These are phyloP conservation scores for Sugiyamaella japonica DNA, from an alignment of 1,139 yeast species.

Conservation along the genomic window DNA sequence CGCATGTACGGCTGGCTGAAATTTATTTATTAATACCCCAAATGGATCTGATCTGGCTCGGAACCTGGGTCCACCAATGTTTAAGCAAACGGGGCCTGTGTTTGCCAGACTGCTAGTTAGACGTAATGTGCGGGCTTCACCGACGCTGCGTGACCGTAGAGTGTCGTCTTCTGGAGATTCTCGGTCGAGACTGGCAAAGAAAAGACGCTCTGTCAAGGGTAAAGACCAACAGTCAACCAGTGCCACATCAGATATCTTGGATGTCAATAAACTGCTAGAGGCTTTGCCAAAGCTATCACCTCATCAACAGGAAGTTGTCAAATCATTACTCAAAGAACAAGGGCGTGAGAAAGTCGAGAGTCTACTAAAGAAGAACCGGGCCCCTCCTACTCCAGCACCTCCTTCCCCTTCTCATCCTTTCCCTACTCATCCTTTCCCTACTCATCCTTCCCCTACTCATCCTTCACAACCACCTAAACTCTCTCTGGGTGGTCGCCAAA, in stretches of 20 bases:
- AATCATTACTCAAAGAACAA: conserved; percentile 17
- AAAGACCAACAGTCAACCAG: background rate
- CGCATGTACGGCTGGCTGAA: background rate
- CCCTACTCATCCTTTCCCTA: too few relatives aligned
- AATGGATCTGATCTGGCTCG: too few relatives aligned
- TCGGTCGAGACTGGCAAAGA: background rate
- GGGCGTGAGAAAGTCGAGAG: conserved; percentile 19
- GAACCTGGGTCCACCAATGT: background rate
- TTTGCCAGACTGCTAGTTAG: background rate
- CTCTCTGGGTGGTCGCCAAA: conserved; percentile 1
- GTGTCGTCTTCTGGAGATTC: too few relatives aligned
- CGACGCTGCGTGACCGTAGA: background rate
- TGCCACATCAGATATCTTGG: conserved; percentile 1
- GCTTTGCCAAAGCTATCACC: conserved; percentile 20
- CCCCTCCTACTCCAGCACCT: background rate
- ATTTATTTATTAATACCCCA: background rate
- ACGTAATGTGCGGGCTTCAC: background rate
- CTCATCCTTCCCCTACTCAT: too few relatives aligned
- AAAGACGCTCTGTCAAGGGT: background rate
- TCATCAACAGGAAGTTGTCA: conserved; percentile 20
- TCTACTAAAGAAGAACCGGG: conserved; percentile 6
- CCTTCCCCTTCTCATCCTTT: too few relatives aligned
- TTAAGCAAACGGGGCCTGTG: conserved; percentile 4
- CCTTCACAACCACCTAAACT: background rate
- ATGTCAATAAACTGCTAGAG: conserved; percentile 16